Conservation (phyloP, 768 basidiomycete species). For the Tricholoma flavovirens region DNA sequence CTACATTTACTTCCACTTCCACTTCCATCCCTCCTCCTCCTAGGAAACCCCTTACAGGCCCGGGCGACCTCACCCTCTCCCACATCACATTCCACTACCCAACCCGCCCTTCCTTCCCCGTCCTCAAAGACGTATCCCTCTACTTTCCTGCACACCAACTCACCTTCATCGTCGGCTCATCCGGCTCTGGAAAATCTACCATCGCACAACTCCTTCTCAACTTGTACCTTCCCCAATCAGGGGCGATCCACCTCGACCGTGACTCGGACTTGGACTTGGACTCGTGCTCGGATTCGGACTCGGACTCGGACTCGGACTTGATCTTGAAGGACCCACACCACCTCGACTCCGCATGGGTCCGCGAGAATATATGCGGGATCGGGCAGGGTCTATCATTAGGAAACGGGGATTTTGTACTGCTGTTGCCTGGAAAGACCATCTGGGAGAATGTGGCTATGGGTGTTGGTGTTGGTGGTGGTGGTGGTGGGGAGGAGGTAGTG, state of each 20-base stretch:
- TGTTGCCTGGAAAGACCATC: no score
- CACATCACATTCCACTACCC: conserved; percentile 84
- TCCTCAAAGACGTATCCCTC: conserved; percentile 65
- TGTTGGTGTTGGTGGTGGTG: conserved; percentile 64
- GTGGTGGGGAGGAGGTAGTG: conserved; percentile 28
- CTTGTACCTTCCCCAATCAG: conserved; percentile 64
- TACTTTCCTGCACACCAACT: conserved; percentile 70
- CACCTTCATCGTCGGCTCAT: conserved; percentile 87
- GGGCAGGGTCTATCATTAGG: conserved; percentile 66
- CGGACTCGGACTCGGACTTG: no score
- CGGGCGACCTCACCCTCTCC: conserved; percentile 71
- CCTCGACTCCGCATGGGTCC: background rate
- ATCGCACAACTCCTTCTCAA: conserved; percentile 77
- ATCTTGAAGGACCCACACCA: no score
- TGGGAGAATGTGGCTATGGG: conserved; percentile 50
- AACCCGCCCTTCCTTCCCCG: conserved; percentile 45
- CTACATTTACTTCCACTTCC: conserved; percentile 25
- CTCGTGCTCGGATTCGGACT: no score
- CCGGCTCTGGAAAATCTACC: conserved; percentile 92
- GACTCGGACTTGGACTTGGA: no score
- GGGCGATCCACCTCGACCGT: conserved; percentile 74
- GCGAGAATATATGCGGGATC: conserved; percentile 64
- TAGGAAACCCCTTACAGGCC: conserved; percentile 33
- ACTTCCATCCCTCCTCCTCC: conserved; percentile 41
- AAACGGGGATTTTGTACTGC: no score